A percentile compares a stretch with the other conserved stretches of the same genome.
Conservation (phyloP, 768 basidiomycete genomes). For the Leucosporidium yakuticum region DNA sequence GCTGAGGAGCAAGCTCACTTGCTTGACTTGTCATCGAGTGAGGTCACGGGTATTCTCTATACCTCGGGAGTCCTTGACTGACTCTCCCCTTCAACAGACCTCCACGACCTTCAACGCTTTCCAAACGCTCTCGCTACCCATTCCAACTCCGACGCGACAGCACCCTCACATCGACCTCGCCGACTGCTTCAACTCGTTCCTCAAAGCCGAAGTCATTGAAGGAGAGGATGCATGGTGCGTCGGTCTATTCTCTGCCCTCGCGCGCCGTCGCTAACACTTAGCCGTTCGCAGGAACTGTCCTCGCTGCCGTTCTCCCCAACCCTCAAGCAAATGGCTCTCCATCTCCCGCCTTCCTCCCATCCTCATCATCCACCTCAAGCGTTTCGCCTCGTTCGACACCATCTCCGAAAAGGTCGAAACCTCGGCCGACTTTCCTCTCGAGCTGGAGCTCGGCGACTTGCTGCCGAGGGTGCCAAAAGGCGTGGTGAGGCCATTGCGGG, state of each 20-base stretch:
- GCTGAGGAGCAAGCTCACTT: conserved; percentile 78
- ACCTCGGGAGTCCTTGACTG: too few species aligned
- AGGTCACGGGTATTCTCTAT: too few species aligned
- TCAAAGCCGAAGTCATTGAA: conserved; percentile 78
- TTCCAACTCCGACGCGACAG: conserved; percentile 56
- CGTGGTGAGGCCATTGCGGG: neutral
- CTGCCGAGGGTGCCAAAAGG: conserved; percentile 66
- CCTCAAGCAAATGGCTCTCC: conserved; percentile 35
- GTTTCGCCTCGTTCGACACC: conserved; percentile 69
- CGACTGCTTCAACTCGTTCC: conserved; percentile 78
- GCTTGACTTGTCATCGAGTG: conserved; percentile 79
- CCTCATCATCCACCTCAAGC: conserved; percentile 79
- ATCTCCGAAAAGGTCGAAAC: conserved; percentile 92
- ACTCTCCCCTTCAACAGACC: neutral
- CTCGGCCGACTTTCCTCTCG: conserved; percentile 83
- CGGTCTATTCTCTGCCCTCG: neutral
- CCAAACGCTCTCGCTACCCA: conserved; percentile 82
- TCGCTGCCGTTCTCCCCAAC: conserved; percentile 60
- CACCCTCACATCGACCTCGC: conserved; percentile 54
- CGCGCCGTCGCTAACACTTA: neutral
- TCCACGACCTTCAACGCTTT: conserved; percentile 50
- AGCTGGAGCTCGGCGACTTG: conserved; percentile 77
- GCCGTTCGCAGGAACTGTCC: conserved; percentile 59
- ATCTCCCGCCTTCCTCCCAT: conserved; percentile 83
- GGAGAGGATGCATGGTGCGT: conserved; percentile 83